Evolutionary conservation across 2,329 filamentous ascomycete genomes (phyloP), one percentile per base, ranked within the genome.

Genomic region (Claviceps monticola): DNA sequence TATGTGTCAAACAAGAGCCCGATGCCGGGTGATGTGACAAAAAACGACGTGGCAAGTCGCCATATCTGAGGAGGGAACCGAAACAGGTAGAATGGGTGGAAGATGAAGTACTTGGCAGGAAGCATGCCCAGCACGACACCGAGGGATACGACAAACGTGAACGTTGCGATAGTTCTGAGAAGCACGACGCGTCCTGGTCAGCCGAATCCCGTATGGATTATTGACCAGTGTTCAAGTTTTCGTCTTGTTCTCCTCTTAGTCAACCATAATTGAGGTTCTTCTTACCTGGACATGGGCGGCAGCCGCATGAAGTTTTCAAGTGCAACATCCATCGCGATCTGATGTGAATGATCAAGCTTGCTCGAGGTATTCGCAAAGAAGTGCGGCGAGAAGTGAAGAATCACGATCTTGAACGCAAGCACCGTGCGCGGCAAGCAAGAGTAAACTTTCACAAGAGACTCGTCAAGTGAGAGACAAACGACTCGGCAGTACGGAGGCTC

Each of bases 1-100:
- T 87, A 90, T 48, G 86, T 80, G 65, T 91, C 85, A 67, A 89
- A 75, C 39, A 91, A 64, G 57, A 88, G 74, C 45, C 69, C 61
- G 46, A 75, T 56, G 7, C 64, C 56, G 2, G 64, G 59, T 8
- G 63, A 61, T 7, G 71, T 68, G 55, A 74, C 55, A 26, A 74
- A 58, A 57, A 73, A 74, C 47, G 64, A 65, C 43, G 71, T 70
- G 51, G 64, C 62, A 41, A 66, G 56, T 41, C 70, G 71, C 67
- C 71, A 72, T 54, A 72, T 61, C 55, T 74, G 66, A 21, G 70
- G 72, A 41, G 64, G 69, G 36, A 70, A 73, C 63, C 56, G 75
- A 63, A 81, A 77, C 48, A 87, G 64, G 53, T 65, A 68, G 16
- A 70, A 65, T 5, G 67, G 63, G 50, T 74, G 65, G 62, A 80